Percentiles rank a stretch among this genome's conserved stretches.
Conservation (phyloP, 2,329 filamentous ascomycete genomes). For the Phyllosticta citriasiana region DNA sequence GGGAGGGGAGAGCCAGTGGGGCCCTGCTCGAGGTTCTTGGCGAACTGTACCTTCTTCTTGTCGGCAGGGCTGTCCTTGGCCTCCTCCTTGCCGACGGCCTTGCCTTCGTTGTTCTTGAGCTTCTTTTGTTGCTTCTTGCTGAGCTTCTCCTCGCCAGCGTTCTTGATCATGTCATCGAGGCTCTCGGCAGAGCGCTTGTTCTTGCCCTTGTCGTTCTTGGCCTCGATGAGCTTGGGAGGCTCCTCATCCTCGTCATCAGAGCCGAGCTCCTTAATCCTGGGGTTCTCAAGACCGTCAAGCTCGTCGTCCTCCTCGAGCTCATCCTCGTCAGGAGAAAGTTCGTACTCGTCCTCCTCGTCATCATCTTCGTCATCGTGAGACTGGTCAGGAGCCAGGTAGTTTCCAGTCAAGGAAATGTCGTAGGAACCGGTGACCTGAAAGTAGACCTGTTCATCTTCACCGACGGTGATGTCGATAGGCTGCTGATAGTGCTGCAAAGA, state of each 20-base stretch:
- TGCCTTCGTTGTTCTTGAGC: conserved; percentile 95
- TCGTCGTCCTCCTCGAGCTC: conserved; percentile 50
- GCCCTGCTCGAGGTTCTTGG: conserved; percentile 96
- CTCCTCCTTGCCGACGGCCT: conserved; percentile 52
- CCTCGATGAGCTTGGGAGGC: conserved; percentile 43
- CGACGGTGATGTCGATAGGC: conserved; percentile 83
- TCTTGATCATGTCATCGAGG: conserved; percentile 79
- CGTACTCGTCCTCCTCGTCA: conserved; percentile 61
- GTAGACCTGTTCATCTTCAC: conserved; percentile 80
- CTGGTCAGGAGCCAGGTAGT: conserved; percentile 72
- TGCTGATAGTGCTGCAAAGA: conserved; percentile 78
- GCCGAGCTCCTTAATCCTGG: conserved; percentile 74
- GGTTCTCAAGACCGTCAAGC: conserved; percentile 57
- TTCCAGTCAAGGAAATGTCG: conserved; percentile 85
- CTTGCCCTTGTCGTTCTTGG: conserved; percentile 56
- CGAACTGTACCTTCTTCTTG: conserved; percentile 97
- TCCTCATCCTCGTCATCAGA: conserved; percentile 62
- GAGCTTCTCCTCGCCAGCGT: conserved; percentile 62
- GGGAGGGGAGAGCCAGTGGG: conserved; percentile 51
- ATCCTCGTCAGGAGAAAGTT: conserved; percentile 69
- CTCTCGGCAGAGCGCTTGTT: conserved; percentile 83
- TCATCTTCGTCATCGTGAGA: conserved; percentile 48
- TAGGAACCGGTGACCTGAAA: conserved; percentile 88
- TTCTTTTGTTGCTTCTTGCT: conserved; percentile 98
- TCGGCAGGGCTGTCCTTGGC: conserved; percentile 43